phyloP scores from a whole-genome alignment of 352 stramenopile genomes.

The Pythium biforme region DNA sequence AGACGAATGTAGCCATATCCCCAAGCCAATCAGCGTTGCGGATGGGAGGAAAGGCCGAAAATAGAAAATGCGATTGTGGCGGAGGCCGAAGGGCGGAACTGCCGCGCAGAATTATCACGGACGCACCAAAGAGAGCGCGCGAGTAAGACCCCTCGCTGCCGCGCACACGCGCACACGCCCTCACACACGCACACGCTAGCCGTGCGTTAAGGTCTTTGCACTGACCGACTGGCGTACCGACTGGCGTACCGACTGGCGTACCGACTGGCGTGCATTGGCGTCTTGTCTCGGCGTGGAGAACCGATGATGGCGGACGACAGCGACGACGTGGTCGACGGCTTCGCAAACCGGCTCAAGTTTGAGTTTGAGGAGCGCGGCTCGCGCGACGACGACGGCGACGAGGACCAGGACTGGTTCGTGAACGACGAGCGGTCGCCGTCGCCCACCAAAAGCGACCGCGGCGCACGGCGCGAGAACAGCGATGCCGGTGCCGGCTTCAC shows the following conservation, averaged over 20 bases:
- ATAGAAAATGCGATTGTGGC: constrained; percentile 7
- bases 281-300: no score
- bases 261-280: not conserved
- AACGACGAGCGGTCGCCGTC: constrained; percentile 50
- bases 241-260: no score
- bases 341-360: constrained; percentile 62
- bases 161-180: not conserved
- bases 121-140: not conserved
- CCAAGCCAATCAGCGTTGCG: constrained; percentile 3
- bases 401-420: constrained; percentile 81
- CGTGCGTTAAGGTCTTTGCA: not conserved
- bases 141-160: not conserved
- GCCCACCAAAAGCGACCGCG: constrained; percentile 30
- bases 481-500: not conserved
- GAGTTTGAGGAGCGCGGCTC: constrained; percentile 71
- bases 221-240: not conserved
- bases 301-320: constrained; percentile 56
- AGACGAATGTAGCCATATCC: not conserved
- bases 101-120: not conserved
- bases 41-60: constrained; percentile 5
- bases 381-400: constrained; percentile 47
- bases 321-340: constrained; percentile 47
- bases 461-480: not conserved
- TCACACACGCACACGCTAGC: not conserved
- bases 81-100: not conserved